These are phyloP conservation scores for Thyridium curvatum DNA, from an alignment of 2,329 filamentous ascomycete species.

Conservation along the genomic window DNA sequence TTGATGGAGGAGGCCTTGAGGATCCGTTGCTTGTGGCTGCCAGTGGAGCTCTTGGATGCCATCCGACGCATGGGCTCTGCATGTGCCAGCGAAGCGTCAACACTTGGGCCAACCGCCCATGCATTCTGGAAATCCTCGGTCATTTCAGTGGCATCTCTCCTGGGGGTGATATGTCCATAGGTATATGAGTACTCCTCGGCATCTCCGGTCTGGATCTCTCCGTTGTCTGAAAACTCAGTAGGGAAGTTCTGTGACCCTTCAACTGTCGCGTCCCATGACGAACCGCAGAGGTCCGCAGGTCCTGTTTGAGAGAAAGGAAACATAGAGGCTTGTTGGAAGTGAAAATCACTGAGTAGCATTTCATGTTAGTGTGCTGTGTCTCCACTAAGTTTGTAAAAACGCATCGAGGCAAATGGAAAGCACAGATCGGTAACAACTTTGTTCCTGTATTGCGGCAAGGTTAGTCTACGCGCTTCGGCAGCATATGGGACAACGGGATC, in stretches of 20 bases:
- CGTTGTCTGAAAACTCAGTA: constrained; percentile 40
- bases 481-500: constrained; percentile 11
- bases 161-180: constrained; percentile 49
- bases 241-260: constrained; percentile 57
- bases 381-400: constrained; percentile 30
- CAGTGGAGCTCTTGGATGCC: constrained; percentile 35
- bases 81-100: constrained; percentile 26
- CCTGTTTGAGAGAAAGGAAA: constrained; percentile 56
- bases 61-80: constrained; percentile 38
- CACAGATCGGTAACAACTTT: constrained; percentile 49
- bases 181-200: constrained; percentile 48
- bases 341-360: constrained; percentile 45
- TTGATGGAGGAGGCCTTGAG: constrained; percentile 35
- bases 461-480: constrained; percentile 23
- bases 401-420: constrained; percentile 25
- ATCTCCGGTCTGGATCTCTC: constrained; percentile 44
- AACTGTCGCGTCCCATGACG: constrained; percentile 49
- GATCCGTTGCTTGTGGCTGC: constrained; percentile 37
- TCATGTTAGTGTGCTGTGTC: constrained; percentile 49
- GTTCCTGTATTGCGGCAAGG: constrained; percentile 32
- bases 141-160: constrained; percentile 40
- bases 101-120: constrained; percentile 35
- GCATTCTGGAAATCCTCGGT: constrained; percentile 40
- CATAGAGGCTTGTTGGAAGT: constrained; percentile 46
- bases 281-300: constrained; percentile 49